Evolutionary conservation across 768 basidiomycete genomes (phyloP).

Genomic region (Tulasnella sp.): DNA sequence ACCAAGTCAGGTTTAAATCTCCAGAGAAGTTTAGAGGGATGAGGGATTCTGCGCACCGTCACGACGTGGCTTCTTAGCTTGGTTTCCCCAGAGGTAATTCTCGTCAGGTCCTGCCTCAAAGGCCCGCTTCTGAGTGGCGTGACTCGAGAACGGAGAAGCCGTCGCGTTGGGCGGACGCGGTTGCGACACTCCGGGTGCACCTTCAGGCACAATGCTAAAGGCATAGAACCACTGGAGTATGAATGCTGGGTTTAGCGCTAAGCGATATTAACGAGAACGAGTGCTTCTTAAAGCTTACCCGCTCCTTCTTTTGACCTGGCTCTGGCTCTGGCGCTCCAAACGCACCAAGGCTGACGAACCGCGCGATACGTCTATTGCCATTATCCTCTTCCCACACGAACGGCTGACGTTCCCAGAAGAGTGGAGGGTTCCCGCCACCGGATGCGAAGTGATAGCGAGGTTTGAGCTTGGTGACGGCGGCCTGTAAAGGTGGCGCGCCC

Average conservation of each 20-base stretch:
- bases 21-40: neutral
- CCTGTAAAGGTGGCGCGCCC: constrained; percentile 48
- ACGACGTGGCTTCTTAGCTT: constrained; percentile 23
- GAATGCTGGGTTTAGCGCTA: neutral
- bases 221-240: constrained; percentile 87
- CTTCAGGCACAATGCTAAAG: constrained; percentile 63
- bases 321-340: constrained; percentile 52
- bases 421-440: constrained; percentile 49
- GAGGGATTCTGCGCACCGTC: constrained; percentile 20
- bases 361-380: constrained; percentile 39
- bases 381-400: constrained; percentile 69
- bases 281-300: too few species aligned
- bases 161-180: constrained; percentile 53
- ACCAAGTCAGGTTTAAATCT: neutral
- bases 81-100: constrained; percentile 25
- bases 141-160: constrained; percentile 23
- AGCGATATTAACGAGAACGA: too few species aligned
- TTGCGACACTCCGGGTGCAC: constrained; percentile 27
- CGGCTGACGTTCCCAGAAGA: constrained; percentile 95
- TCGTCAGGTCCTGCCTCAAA: constrained; percentile 9
- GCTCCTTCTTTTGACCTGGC: constrained; percentile 59
- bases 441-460: constrained; percentile 85
- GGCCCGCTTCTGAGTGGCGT: constrained; percentile 20
- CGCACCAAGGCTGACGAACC: constrained; percentile 82
- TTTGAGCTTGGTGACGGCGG: constrained; percentile 32